Conservation (phyloP, 257 asterid genomes). For the Solanum acaule region DNA sequence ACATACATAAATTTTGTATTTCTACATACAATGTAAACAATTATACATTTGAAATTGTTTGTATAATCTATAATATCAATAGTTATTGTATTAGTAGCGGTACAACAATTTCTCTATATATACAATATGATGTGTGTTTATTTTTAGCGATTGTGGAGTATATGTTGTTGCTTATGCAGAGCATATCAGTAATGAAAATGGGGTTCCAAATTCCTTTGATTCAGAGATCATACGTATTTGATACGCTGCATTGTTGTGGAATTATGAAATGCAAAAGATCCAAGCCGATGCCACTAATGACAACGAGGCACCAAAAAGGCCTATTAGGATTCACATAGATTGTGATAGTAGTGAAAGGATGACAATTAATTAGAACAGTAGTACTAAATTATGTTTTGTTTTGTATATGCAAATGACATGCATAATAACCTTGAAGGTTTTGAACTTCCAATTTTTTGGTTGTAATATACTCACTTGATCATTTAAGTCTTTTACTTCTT, state of each 20-base stretch:
- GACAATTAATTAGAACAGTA: too few species aligned
- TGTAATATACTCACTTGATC: background rate
- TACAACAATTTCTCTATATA: too few species aligned
- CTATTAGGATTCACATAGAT: background rate
- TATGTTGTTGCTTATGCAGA: background rate
- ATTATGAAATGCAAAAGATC: background rate
- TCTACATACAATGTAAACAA: too few species aligned
- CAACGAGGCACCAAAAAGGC: background rate
- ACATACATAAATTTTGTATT: too few species aligned
- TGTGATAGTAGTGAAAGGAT: background rate
- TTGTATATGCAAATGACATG: background rate
- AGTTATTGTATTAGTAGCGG: too few species aligned
- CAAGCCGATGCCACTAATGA: too few species aligned
- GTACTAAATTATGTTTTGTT: too few species aligned
- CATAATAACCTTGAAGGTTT: background rate
- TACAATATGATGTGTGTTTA: too few species aligned
- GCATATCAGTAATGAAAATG: too few species aligned
- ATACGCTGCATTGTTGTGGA: background rate
- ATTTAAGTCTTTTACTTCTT: background rate
- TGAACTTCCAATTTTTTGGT: background rate
- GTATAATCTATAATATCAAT: too few species aligned
- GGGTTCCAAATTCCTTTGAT: background rate
- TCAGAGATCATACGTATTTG: background rate
- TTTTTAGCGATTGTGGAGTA: too few species aligned
- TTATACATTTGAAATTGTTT: too few species aligned